Percentiles rank a stretch among this genome's conserved stretches.
Evolutionary conservation across 78 protist genomes (phyloP).

Genomic region (Planoprotostelium fungivorum): DNA sequence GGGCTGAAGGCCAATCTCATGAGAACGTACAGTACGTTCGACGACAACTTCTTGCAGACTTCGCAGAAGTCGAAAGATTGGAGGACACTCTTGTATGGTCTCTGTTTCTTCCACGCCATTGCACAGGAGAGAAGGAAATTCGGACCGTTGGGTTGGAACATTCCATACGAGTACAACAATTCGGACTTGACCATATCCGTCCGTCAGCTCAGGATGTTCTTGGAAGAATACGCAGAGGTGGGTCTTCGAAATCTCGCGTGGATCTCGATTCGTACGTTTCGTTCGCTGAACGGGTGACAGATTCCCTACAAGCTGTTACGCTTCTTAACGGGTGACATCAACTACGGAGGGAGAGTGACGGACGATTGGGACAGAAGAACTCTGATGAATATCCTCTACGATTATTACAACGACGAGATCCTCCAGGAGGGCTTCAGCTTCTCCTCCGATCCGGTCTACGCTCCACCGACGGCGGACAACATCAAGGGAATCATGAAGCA

Average conservation of each 20-base stretch:
- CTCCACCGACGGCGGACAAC: neutral
- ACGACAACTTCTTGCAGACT: slow-evolving; percentile 26
- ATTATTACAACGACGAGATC: slow-evolving; percentile 31
- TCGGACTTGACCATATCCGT: slow-evolving; percentile 61
- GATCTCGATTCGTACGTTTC: too few relatives aligned
- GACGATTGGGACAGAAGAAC: slow-evolving; percentile 88
- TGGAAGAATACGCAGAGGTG: slow-evolving; percentile 55
- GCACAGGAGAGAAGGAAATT: slow-evolving; percentile 79
- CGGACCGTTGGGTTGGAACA: slow-evolving; percentile 85
- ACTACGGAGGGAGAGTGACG: slow-evolving; percentile 94
- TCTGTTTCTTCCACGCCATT: slow-evolving; percentile 75
- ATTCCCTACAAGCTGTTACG: slow-evolving; percentile 74
- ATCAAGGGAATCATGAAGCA: neutral
- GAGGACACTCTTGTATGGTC: slow-evolving; percentile 57
- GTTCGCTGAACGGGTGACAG: too few relatives aligned
- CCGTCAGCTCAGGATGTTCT: slow-evolving; percentile 52
- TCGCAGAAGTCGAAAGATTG: slow-evolving; percentile 32
- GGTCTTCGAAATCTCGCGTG: too few relatives aligned
- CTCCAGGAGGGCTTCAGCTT: slow-evolving; percentile 28
- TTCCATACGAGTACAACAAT: slow-evolving; percentile 76
- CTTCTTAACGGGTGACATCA: slow-evolving; percentile 73
- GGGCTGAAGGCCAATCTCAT: slow-evolving; percentile 75
- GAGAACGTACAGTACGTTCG: slow-evolving; percentile 29
- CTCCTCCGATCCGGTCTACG: slow-evolving; percentile 42
- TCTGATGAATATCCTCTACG: slow-evolving; percentile 40